Evolutionary conservation across 2,329 filamentous ascomycete genomes (phyloP).

Genomic region (Alternaria sp.): DNA sequence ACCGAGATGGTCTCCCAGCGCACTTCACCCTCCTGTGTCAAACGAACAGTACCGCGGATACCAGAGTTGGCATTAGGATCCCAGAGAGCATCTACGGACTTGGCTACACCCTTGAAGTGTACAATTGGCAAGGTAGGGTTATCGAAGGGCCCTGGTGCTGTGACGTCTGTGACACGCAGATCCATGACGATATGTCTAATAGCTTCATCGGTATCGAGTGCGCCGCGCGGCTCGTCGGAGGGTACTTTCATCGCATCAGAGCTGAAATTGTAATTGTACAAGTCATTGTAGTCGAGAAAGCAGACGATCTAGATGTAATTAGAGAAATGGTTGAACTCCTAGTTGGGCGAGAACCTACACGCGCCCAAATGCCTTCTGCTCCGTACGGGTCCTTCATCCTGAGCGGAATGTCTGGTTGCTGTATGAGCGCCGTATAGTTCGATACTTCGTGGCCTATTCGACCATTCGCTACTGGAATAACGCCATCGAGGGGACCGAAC

Average conservation of each 20-base stretch:
- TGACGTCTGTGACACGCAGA: constrained; percentile 67
- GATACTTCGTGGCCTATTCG: constrained; percentile 17
- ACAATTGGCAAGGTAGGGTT: constrained; percentile 69
- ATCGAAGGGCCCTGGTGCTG: constrained; percentile 66
- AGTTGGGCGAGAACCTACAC: constrained; percentile 55
- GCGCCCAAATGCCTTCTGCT: constrained; percentile 69
- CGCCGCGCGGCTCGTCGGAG: constrained; percentile 54
- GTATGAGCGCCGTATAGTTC: constrained; percentile 19
- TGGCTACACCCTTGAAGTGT: constrained; percentile 70
- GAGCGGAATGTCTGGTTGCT: constrained; percentile 53
- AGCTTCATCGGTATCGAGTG: constrained; percentile 70
- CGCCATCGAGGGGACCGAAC: constrained; percentile 39
- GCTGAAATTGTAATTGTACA: constrained; percentile 77
- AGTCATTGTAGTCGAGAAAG: constrained; percentile 61
- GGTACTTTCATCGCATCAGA: constrained; percentile 48
- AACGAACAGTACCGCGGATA: constrained; percentile 69
- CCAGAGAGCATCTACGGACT: constrained; percentile 69
- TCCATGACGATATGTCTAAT: constrained; percentile 75
- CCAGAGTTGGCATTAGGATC: constrained; percentile 74
- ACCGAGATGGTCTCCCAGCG: constrained; percentile 77
- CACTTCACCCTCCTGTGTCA: constrained; percentile 75
- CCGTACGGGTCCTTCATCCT: constrained; percentile 70
- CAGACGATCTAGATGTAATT: constrained; percentile 51
- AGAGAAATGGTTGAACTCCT: constrained; percentile 8
- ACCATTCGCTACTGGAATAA: constrained; percentile 26